Base-by-base conservation (phyloP, 768 basidiomycete species). In the Agrocybe praecox region DNA sequence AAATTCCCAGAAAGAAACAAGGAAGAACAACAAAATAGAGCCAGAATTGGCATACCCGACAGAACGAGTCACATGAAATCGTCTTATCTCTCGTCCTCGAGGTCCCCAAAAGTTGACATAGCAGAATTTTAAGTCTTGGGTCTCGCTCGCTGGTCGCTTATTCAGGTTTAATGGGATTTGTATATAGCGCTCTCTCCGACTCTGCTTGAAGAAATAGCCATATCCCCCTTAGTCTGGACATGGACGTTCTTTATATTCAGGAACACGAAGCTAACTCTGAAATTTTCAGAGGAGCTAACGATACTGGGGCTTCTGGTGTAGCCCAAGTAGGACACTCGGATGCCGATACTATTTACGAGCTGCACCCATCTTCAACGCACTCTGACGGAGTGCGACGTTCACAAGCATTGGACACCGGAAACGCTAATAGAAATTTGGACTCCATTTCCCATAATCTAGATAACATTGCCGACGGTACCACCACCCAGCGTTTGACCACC, bases 361-460 rank as follows among this genome's bases (percentile, higher is more conserved):
- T 57, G 12, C 53, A 49, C 11, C 26, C 52, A 24, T 5, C 52
- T 14, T 55, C 60, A 19, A 53, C 53, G 9, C 52, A 65, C 44
- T 61, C 59, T 18, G 64, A 65, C 17, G 53, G 60, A 42, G 43
- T 50, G 6, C 53, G 64, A 49, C 22, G 59, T 18, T 59, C 59
- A 6, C 60, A 62, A 21, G 40, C 54, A 1, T 17, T 58, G 9
- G 53, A 46, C 48, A 52, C 60, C 9, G 56, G 55, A 4, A 56
- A 56, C 21, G 46, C 48, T n/a, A 12, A 40, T 12, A 40, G 6
- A 40, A 14, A 32, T 40, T 15, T 17, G 22, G 1, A 34, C 21
- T 2, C 56, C 29, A 9, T 40, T n/a, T 40, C n/a, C n/a, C n/a
- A n/a, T n/a, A n/a, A n/a, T n/a, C n/a, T n/a, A n/a, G n/a, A n/a